Conservation (phyloP, 169 alveolate species). For the Eimeria praecox region DNA sequence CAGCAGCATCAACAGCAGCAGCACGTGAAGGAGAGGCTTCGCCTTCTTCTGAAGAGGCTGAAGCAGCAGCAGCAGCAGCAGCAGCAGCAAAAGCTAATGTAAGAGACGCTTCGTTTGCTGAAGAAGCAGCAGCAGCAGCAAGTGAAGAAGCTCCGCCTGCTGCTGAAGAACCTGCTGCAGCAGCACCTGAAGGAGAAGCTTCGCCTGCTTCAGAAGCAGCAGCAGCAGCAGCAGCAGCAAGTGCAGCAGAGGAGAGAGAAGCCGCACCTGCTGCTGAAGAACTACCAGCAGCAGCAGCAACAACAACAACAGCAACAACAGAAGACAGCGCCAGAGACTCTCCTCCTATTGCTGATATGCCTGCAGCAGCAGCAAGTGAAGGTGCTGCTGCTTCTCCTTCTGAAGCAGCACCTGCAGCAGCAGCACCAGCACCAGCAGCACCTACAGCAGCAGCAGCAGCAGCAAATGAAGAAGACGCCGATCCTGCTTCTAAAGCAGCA, state of each 20-base stretch:
- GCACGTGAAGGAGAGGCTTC: not conserved
- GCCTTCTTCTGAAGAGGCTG: not conserved
- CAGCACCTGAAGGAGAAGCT: not conserved
- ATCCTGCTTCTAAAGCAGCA: not conserved
- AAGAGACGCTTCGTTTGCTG: too few relatives aligned
- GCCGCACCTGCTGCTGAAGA: not conserved
- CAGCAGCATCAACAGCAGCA: slow-evolving; percentile 3
- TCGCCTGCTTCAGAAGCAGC: not conserved
- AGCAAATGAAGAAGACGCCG: not conserved
- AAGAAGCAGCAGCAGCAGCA: not conserved
- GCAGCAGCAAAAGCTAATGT: not conserved
- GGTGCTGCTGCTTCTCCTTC: not conserved
- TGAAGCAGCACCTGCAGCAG: not conserved
- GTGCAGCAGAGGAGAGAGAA: not conserved
- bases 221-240: not conserved
- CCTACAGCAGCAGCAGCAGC: slow-evolving; percentile 9
- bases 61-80: not conserved
- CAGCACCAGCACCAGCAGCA: not conserved
- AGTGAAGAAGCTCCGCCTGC: not conserved
- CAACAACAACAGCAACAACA: too few relatives aligned
- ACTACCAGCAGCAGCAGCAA: too few relatives aligned
- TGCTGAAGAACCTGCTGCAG: not conserved
- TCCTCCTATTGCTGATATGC: too few relatives aligned
- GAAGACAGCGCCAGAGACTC: too few relatives aligned
- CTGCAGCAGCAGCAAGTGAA: not conserved